phyloP scores from a whole-genome alignment of 1,284 basidiomycete genomes.

The Stygiomarasmius scandens region DNA sequence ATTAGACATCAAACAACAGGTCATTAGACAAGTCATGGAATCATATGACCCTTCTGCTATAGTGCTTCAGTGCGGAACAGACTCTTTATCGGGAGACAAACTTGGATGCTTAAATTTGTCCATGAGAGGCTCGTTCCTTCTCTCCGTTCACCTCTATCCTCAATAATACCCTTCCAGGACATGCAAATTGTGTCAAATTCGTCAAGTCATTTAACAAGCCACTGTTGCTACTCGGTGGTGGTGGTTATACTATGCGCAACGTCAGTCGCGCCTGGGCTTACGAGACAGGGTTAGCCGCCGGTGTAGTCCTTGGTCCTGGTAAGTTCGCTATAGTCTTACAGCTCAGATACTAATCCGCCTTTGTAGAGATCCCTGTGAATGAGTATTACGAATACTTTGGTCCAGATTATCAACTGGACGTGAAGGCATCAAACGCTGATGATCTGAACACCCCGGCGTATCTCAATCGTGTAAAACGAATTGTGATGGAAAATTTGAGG shows the following conservation, averaged over 20 bases:
- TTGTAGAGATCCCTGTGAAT: slow-evolving; percentile 90
- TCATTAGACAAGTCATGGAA: slow-evolving; percentile 95
- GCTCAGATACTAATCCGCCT: no score
- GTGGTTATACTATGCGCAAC: slow-evolving; percentile 98
- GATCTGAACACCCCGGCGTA: slow-evolving; percentile 95
- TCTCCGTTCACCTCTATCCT: neutral
- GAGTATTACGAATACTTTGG: slow-evolving; percentile 99
- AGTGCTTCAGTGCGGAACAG: slow-evolving; percentile 98
- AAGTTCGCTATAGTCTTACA: slow-evolving; percentile 23
- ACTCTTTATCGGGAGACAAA: slow-evolving; percentile 96
- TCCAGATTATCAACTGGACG: slow-evolving; percentile 96
- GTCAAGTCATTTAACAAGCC: slow-evolving; percentile 97
- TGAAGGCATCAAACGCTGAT: slow-evolving; percentile 93
- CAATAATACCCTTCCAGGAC: slow-evolving; percentile 51
- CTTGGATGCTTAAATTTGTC: slow-evolving; percentile 96
- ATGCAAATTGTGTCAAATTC: slow-evolving; percentile 96
- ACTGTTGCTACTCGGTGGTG: slow-evolving; percentile 91
- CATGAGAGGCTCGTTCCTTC: slow-evolving; percentile 75
- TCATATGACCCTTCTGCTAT: slow-evolving; percentile 95
- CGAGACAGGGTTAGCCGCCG: slow-evolving; percentile 96
- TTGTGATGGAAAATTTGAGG: slow-evolving; percentile 90
- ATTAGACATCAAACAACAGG: slow-evolving; percentile 47
- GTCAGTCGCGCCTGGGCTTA: slow-evolving; percentile 98
- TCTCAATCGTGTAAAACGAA: slow-evolving; percentile 89
- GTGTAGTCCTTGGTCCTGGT: slow-evolving; percentile 90